Base-by-base conservation (phyloP, 352 stramenopile genomes). In the Pythium sukuiense region DNA sequence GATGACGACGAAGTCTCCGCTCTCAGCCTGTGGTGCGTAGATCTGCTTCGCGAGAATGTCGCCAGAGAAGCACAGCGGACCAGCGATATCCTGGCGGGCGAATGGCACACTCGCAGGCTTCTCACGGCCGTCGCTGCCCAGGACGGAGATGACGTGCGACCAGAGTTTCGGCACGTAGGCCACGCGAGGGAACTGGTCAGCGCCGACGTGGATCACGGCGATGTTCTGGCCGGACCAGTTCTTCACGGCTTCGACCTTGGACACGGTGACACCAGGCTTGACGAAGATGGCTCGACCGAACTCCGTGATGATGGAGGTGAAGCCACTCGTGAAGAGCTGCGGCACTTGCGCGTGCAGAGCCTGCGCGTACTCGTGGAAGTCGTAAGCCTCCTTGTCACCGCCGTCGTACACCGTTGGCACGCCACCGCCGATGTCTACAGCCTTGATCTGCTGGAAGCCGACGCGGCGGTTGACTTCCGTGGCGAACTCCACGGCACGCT, bases 391-490 rank as follows among this genome's bases (percentile, higher is more conserved):
- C 1, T 73, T 41, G 11, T 72, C 72, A 37, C 86, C 81, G 13
- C 85, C 88, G 50, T 91, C 78, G 65, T 97, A 98, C 48, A 97
- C 85, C 0, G 87, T 96, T 0, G 88, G 83, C 65, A 98, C 73
- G 6, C 93, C 93, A 37, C 93, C 93, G n/a, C 93, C 93, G 69
- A 98, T 97, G 68, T 98, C 92, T 29, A 98, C 67, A 33, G 90
- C 77, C 18, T 64, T 52, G 37, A 98, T 81, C 55, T 93, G 90
- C 26, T 80, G 71, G 16, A 73, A 63, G 6, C 80, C 81, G 5
- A 91, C 67, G 48, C 70, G 67, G 30, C 59, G 65, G 48, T 97
- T 96, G 14, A 97, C 73, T 56, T 92, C 82, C 14, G 76, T 64
- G 2, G 92, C 89, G 54, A 98, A 93, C 12, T 74, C 64, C 11